Evolutionary conservation across 1,139 yeast species (phyloP).

Genomic region (Blastobotrys buckinghamii): DNA sequence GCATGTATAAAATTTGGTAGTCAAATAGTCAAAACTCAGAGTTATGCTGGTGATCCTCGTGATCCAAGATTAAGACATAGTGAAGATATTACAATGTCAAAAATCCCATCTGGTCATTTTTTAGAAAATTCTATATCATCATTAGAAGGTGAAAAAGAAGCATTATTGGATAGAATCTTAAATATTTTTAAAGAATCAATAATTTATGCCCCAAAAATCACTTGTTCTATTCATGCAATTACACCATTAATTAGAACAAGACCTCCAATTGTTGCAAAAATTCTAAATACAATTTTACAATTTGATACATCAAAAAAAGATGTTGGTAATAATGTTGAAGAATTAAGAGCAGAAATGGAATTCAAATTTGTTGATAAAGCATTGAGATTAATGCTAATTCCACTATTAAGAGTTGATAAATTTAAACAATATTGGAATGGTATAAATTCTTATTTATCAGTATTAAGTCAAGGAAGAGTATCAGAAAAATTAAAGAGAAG

Average conservation of each 20-base stretch:
- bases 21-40: conserved; percentile 64
- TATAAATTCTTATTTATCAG: conserved; percentile 30
- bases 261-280: conserved; percentile 25
- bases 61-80: conserved; percentile 32
- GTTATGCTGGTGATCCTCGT: conserved; percentile 37
- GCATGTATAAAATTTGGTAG: conserved; percentile 70
- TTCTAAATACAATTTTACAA: conserved; percentile 30
- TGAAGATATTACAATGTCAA: conserved; percentile 49
- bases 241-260: conserved; percentile 32
- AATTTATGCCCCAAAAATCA: conserved; percentile 25
- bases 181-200: conserved; percentile 49
- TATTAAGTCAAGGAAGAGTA: conserved; percentile 29
- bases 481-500: conserved; percentile 25
- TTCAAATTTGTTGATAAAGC: conserved; percentile 35
- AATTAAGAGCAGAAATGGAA: conserved; percentile 26
- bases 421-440: conserved; percentile 15
- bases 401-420: conserved; percentile 24
- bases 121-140: conserved; percentile 43
- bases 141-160: conserved; percentile 68
- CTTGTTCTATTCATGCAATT: conserved; percentile 33
- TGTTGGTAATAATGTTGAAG: conserved; percentile 18
- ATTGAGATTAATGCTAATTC: conserved; percentile 31
- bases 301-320: conserved; percentile 30
- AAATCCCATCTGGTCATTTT: conserved; percentile 56
- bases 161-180: conserved; percentile 60